Evolutionary conservation across 768 basidiomycete species (phyloP), one percentile per base, ranked within the genome.

Genomic region (Pisolithus albus): DNA sequence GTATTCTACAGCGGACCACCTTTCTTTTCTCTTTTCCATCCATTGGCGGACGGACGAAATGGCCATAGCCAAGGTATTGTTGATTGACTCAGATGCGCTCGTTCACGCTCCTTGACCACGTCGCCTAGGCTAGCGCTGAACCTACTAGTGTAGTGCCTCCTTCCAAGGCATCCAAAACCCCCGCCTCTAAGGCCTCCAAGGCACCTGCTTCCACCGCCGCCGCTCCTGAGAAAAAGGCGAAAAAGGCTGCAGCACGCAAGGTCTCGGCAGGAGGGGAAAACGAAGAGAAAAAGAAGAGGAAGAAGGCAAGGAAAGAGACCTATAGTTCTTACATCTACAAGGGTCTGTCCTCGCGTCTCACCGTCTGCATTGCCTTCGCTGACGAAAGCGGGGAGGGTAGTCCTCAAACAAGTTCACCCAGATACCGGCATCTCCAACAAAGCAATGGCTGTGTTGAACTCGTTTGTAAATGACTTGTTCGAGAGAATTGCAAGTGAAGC

Each of bases 371-470:
- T 19, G 32, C 47, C 16, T 23, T 9, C 45, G 26, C 43, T 46
- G 26, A 36, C 16, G 23, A n/a, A 5, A 38, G 10, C 26, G 16
- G 53, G 34, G 34, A 34, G 3, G 13, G 16, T 43, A 76, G 83
- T 83, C 59, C 71, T 84, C 62, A 83, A 76, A 71, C 83, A 85
- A 70, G 83, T 85, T 55, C 83, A 84, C 74, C 83, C 83, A 47
- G 83, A 84, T 64, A 83, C 81, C 54, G 83, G 83, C 70, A 83
- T 84, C 71, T 84, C 82, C 55, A 83, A 80, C 76, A 82, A 81
- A 68, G 76, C 75, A 23, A 79, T 81, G 77, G 70, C 73, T 47
- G 72, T 81, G 58, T 67, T 79, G 50, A 78, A 81, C 73, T 81
- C 80, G 49, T 81, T 81, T 58, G 80, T 81, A 52, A 81, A 81